Base-by-base conservation (phyloP, 2,329 filamentous ascomycete species). In the Botrytis fabae region DNA sequence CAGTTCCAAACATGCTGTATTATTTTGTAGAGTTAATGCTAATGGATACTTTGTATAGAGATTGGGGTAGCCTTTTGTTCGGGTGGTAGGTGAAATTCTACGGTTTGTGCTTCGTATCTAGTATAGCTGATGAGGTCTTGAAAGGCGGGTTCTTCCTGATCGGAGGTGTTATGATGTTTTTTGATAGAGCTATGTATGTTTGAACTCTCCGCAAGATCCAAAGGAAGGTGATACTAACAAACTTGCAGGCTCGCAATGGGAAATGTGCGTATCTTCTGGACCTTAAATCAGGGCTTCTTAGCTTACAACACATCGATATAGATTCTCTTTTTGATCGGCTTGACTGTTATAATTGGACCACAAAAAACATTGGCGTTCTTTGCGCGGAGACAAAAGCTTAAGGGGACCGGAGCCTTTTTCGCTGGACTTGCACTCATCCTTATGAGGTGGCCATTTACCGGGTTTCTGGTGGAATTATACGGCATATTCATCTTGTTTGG, bases 51-150 rank as follows among this genome's bases (percentile, higher is more conserved):
- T 9, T 51, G 73, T 76, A 65, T 80, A 98, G 96, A 99, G 84
- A 92, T 98, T 80, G 96, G 96, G 79, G 95, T 98, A 76, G 93
- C 95, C 82, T 99, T 99, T 86, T 98, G 96, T 88, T 96, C 94
- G 81, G 95, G 94, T 81, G 95, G 95, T 97, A 91, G 78, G 93
- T 92, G 83, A 57, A 46, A 46, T 42, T 71, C 61, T 54, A 59
- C 78, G 75, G 74, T 44, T 73, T 69, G 42, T 71, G 73, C 59
- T 71, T 40, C 70, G 71, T 69, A 77, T 35, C 69, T 60, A 57
- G 57, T 46, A 61, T 71, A 65, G 62, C 75, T 77, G 62, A 77
- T 72, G 32, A 51, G 32, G 66, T 71, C 74, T n/a, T 60, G 74
- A 73, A 82, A 97, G 95, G 95, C 83, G 94, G 93, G 77, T 91